These are phyloP conservation scores for Alloascoidea hylecoeti DNA, from an alignment of 805 yeast species.

Conservation along the genomic window DNA sequence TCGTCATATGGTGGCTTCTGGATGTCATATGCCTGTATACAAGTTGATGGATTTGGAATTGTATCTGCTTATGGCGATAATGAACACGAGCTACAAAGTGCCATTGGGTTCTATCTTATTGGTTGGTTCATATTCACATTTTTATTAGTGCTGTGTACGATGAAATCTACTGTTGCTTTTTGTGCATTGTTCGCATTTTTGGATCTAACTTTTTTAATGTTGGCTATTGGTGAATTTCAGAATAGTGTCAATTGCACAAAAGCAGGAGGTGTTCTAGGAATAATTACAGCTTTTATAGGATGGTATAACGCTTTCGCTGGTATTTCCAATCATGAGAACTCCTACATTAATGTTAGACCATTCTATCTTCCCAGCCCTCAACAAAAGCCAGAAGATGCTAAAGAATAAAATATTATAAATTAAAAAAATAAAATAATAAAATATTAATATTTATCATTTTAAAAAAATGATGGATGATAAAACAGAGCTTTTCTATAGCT, in stretches of 20 bases:
- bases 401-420: too few relatives aligned
- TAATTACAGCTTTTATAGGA: conserved; percentile 44
- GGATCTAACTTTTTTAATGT: conserved; percentile 29
- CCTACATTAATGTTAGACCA: conserved; percentile 37
- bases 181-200: conserved; percentile 29
- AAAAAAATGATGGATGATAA: too few relatives aligned
- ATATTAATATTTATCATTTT: too few relatives aligned
- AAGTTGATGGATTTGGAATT: conserved; percentile 36
- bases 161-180: conserved; percentile 33
- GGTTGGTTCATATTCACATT: conserved; percentile 38
- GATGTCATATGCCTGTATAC: conserved; percentile 47
- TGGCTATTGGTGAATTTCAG: conserved; percentile 38
- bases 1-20: conserved; percentile 42
- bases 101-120: conserved; percentile 29
- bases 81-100: conserved; percentile 21
- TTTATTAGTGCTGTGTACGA: conserved; percentile 25
- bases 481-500: too few relatives aligned
- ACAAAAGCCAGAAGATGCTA: too few relatives aligned
- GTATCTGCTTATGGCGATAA: conserved; percentile 24
- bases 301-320: conserved; percentile 68
- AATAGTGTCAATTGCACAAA: conserved; percentile 21
- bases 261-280: conserved; percentile 57
- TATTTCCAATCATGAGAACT: conserved; percentile 47
- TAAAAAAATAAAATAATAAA: too few relatives aligned
- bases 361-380: conserved; percentile 41